These are phyloP conservation scores for Acidiella bohemica DNA, from an alignment of 495 filamentous ascomycete species.

Conservation along the genomic window DNA sequence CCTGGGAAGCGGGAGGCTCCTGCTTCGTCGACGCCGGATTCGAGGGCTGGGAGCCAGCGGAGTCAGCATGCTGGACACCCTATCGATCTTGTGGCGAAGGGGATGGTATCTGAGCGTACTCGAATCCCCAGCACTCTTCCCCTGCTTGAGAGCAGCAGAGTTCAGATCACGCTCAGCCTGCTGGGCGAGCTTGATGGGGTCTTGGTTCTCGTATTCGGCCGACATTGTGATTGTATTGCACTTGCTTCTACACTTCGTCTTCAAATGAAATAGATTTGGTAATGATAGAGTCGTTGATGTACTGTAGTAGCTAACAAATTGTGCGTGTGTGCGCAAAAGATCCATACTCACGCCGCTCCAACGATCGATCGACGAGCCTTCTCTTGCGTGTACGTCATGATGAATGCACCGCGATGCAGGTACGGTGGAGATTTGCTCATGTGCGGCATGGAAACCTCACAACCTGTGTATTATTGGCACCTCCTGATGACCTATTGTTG, in stretches of 20 bases:
- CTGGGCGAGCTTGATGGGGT: constrained; percentile 28
- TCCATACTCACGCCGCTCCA: too few relatives aligned
- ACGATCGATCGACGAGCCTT: too few relatives aligned
- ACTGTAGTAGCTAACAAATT: too few relatives aligned
- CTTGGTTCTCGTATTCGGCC: constrained; percentile 23
- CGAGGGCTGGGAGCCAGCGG: constrained; percentile 27
- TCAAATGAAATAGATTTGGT: not conserved
- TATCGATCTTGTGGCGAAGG: not conserved
- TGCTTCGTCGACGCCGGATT: constrained; percentile 41
- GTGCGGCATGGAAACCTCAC: too few relatives aligned
- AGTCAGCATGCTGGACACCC: not conserved
- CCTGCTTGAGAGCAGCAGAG: constrained; percentile 38
- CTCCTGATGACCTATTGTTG: too few relatives aligned
- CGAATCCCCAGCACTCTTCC: constrained; percentile 28
- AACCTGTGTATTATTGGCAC: too few relatives aligned
- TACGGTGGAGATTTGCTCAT: too few relatives aligned
- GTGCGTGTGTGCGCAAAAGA: too few relatives aligned
- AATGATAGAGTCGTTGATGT: too few relatives aligned
- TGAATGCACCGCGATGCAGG: too few relatives aligned
- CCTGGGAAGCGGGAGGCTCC: constrained; percentile 35
- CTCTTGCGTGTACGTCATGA: too few relatives aligned
- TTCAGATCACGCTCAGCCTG: constrained; percentile 43
- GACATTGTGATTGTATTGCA: constrained; percentile 17
- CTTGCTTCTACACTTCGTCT: not conserved
- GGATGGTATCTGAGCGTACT: constrained; percentile 30